These are phyloP conservation scores for Aspergillus luchuensis DNA, from an alignment of 2,329 filamentous ascomycete genomes.

Conservation along the genomic window DNA sequence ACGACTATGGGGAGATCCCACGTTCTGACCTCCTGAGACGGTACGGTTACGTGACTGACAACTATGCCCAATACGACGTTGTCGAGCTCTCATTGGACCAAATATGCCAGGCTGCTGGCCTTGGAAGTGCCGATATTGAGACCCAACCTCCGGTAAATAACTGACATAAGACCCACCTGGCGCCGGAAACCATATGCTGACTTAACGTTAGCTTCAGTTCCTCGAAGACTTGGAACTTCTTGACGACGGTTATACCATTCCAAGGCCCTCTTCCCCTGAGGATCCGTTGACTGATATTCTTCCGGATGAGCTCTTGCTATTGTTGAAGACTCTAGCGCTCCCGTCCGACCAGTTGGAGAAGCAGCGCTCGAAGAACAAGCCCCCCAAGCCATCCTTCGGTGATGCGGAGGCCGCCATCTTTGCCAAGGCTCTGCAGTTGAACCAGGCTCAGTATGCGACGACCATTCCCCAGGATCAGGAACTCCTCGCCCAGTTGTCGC, in stretches of 20 bases:
- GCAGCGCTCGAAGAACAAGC: slow-evolving; percentile 38
- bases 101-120: slow-evolving; percentile 50
- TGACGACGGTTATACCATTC: slow-evolving; percentile 73
- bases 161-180: not conserved
- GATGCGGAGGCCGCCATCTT: slow-evolving; percentile 37
- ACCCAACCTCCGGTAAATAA: slow-evolving; percentile 36
- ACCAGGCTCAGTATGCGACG: slow-evolving; percentile 54
- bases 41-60: slow-evolving; percentile 83
- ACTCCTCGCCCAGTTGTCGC: slow-evolving; percentile 39
- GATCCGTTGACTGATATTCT: slow-evolving; percentile 38
- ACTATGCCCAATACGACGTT: slow-evolving; percentile 78
- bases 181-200: slow-evolving; percentile 15
- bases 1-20: slow-evolving; percentile 85
- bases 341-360: slow-evolving; percentile 37
- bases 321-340: slow-evolving; percentile 39
- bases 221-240: slow-evolving; percentile 65
- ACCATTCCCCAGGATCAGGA: slow-evolving; percentile 55
- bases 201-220: slow-evolving; percentile 47
- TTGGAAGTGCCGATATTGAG: slow-evolving; percentile 31
- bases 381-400: slow-evolving; percentile 37
- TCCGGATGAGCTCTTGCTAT: slow-evolving; percentile 42
- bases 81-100: slow-evolving; percentile 71
- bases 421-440: slow-evolving; percentile 35
- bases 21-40: slow-evolving; percentile 79
- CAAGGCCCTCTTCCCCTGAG: slow-evolving; percentile 29